phyloP scores from a whole-genome alignment of 106 monocot genomes.

The Triglochin maritima region DNA sequence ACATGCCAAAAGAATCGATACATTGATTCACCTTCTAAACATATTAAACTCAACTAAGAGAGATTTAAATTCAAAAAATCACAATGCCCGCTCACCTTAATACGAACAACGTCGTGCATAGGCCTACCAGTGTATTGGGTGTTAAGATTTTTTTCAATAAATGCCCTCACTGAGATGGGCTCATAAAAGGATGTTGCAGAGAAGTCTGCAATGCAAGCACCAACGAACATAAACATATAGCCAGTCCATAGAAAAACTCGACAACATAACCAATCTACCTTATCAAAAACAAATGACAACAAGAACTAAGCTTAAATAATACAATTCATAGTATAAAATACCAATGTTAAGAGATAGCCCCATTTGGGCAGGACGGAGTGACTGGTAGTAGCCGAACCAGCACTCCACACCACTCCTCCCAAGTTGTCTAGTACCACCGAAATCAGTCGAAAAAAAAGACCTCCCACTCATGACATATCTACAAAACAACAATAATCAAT shows the following conservation, averaged over 20 bases:
- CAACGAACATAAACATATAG: background rate
- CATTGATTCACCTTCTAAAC: no score
- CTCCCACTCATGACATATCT: constrained; percentile 9
- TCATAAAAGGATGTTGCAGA: constrained; percentile 13
- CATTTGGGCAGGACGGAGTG: constrained; percentile 20
- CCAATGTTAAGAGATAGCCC: constrained; percentile 27
- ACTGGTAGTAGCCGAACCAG: constrained; percentile 21
- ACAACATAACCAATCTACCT: no score
- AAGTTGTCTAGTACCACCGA: background rate
- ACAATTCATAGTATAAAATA: background rate
- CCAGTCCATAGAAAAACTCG: background rate
- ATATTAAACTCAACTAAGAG: background rate
- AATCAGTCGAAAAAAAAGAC: constrained; percentile 6
- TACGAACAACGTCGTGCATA: constrained; percentile 6
- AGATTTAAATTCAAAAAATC: no score
- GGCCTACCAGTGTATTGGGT: background rate
- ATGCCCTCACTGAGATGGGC: constrained; percentile 4
- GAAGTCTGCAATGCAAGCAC: background rate
- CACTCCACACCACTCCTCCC: constrained; percentile 13
- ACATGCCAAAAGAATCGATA: background rate
- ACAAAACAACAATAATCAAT: no score
- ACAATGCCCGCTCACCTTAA: background rate
- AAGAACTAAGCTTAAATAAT: no score
- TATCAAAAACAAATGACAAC: background rate
- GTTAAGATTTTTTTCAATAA: background rate